phyloP scores from a whole-genome alignment of 768 basidiomycete genomes.

The Boletus rubropictus region DNA sequence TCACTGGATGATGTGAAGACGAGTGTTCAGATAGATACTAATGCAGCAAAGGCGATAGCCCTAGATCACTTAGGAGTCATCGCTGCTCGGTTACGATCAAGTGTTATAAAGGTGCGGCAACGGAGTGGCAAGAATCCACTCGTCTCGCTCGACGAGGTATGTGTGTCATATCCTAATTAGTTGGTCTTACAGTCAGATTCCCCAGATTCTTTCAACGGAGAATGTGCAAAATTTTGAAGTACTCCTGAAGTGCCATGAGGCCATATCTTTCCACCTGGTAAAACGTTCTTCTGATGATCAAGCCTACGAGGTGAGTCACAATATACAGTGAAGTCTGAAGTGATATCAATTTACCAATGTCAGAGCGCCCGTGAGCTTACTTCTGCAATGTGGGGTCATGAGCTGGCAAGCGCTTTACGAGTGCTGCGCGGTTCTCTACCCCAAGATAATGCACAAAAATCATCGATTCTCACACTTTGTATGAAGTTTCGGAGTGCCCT shows the following conservation, averaged over 20 bases:
- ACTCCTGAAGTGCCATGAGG: slow-evolving; percentile 57
- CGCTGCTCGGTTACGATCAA: slow-evolving; percentile 70
- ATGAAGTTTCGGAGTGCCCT: slow-evolving; percentile 56
- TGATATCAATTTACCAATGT: slow-evolving; percentile 1
- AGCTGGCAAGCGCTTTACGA: slow-evolving; percentile 66
- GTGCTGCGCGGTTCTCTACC: slow-evolving; percentile 49
- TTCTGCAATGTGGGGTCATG: slow-evolving; percentile 75
- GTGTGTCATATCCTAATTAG: neutral
- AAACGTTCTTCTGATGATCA: slow-evolving; percentile 75
- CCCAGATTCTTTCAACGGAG: slow-evolving; percentile 48
- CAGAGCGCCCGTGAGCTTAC: slow-evolving; percentile 79
- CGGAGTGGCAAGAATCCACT: slow-evolving; percentile 35
- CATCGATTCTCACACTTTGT: slow-evolving; percentile 37
- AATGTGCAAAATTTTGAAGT: slow-evolving; percentile 50
- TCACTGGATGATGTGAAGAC: slow-evolving; percentile 80
- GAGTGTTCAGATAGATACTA: slow-evolving; percentile 58
- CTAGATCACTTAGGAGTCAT: slow-evolving; percentile 94
- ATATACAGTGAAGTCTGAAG: neutral
- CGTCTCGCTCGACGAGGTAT: slow-evolving; percentile 69
- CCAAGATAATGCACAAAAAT: slow-evolving; percentile 27
- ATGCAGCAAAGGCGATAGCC: slow-evolving; percentile 83
- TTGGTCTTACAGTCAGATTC: neutral
- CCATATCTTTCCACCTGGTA: slow-evolving; percentile 59
- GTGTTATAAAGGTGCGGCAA: slow-evolving; percentile 37
- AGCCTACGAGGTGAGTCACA: slow-evolving; percentile 61